Conservation (phyloP, 1,284 basidiomycete species). For the Cutaneotrichosporon spelunceum region DNA sequence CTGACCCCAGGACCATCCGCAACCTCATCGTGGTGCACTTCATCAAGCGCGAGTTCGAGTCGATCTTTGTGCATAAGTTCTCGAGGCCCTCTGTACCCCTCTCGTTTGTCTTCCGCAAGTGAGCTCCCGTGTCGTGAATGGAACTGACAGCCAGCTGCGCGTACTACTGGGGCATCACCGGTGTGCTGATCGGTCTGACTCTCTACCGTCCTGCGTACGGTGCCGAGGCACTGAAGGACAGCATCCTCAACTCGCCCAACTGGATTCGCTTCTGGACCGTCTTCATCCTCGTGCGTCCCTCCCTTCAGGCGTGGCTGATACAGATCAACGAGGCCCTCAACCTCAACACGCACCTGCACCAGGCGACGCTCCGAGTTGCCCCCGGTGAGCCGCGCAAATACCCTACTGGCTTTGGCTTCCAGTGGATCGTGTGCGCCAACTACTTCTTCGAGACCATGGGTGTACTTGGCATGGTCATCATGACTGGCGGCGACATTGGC, state of each 20-base stretch:
- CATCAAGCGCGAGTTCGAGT: constrained; percentile 88
- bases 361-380: constrained; percentile 76
- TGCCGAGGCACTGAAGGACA: constrained; percentile 64
- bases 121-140: constrained; percentile 23
- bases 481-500: constrained; percentile 71
- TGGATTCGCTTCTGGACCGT: constrained; percentile 68
- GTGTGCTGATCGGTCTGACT: constrained; percentile 71
- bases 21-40: constrained; percentile 81
- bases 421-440: constrained; percentile 82
- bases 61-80: constrained; percentile 90
- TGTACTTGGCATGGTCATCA: constrained; percentile 69
- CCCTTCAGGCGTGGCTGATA: constrained; percentile 1
- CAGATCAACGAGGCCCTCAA: constrained; percentile 88
- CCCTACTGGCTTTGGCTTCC: constrained; percentile 76
- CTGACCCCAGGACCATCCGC: constrained; percentile 64
- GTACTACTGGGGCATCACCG: constrained; percentile 83
- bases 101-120: constrained; percentile 88
- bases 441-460: constrained; percentile 87
- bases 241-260: constrained; percentile 62
- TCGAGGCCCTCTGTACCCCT: constrained; percentile 92
- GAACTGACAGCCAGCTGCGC: constrained; percentile 60
- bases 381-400: constrained; percentile 77
- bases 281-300: constrained; percentile 68
- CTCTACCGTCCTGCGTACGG: constrained; percentile 68
- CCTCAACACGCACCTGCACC: constrained; percentile 73